Base-by-base conservation (phyloP, 495 filamentous ascomycete species). In the Penicillium roqueforti region DNA sequence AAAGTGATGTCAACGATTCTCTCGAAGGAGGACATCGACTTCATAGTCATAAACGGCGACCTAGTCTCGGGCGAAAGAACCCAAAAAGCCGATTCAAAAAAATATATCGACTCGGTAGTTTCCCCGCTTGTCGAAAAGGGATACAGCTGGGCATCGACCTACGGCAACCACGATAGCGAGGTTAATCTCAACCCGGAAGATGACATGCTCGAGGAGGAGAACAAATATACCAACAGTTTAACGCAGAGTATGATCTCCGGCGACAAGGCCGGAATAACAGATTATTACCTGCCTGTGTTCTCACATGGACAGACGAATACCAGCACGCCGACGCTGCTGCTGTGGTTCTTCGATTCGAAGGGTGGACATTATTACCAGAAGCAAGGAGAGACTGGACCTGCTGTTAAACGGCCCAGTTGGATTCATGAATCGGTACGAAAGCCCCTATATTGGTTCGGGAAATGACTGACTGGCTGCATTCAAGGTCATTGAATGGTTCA, bases 281-380 rank as follows among this genome's bases (percentile, higher is more conserved):
- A 91, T 56, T 90, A 90, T 60, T 88, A 82, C 55, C 68, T 90
- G 2, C 74, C 72, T 0, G 66, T 85, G 0, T 81, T 76, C 51
- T 42, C 64, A 4, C 53, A 62, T 13, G n/a, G 42, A 9, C 38
- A 38, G 6, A 38, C 55, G 2, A n/a, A 47, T 25, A 44, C 45
- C 4, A 50, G 18, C 1, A 69, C 51, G 2, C 80, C 80, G 7
- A 67, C 66, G 11, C 68, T 85, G 11, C 56, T 91, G 3, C 74
- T 90, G 28, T 91, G 85, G 84, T 90, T 90, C 71, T 90, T 91
- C 59, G 87, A 91, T 63, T 81, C 76, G 48, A 76, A 78, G 31
- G 87, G 87, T 34, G 87, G 87, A 0, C 74, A 72, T 41, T 58
- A 69, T 23, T 83, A 76, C 58, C 79, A 83, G 39, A 55, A 69